Evolutionary conservation across 805 yeast species (phyloP).

Genomic region (Candida railenensis): DNA sequence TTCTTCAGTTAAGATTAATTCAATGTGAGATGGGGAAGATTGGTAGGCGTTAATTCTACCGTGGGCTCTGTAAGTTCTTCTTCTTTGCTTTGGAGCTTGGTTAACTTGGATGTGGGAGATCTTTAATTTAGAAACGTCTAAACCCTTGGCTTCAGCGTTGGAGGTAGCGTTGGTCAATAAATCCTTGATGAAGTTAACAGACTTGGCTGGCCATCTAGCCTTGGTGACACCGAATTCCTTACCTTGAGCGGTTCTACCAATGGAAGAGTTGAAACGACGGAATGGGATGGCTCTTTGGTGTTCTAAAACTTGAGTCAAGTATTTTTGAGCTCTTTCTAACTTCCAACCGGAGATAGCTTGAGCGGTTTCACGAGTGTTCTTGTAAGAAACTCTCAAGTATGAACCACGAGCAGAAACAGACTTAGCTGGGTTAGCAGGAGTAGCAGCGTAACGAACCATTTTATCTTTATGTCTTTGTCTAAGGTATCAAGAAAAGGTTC

Average conservation of each 20-base stretch:
- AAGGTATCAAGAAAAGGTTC: neutral
- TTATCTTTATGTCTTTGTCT: conserved; percentile 12
- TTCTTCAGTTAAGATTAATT: conserved; percentile 93
- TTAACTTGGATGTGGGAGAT: conserved; percentile 99
- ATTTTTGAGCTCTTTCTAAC: conserved; percentile 90
- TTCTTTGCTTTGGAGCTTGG: conserved; percentile 99
- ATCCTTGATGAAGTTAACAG: conserved; percentile 92
- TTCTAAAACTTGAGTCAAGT: conserved; percentile 94
- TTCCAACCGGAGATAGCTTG: conserved; percentile 99
- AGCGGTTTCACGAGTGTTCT: conserved; percentile 99
- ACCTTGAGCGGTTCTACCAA: conserved; percentile 99
- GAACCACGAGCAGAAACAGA: conserved; percentile 99
- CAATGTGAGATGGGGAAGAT: conserved; percentile 98
- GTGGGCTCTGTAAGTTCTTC: conserved; percentile 99
- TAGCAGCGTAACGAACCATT: conserved; percentile 99
- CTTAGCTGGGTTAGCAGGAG: conserved; percentile 99
- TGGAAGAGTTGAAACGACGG: conserved; percentile 95
- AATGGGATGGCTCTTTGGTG: conserved; percentile 99
- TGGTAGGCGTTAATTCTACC: conserved; percentile 99
- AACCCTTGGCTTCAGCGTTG: conserved; percentile 98
- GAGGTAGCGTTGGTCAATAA: conserved; percentile 97
- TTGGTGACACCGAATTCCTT: conserved; percentile 99
- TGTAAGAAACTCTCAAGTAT: conserved; percentile 98
- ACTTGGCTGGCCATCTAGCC: conserved; percentile 99
- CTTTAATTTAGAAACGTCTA: conserved; percentile 90